Conservation (phyloP, 202 grass and related monocot species). For the Dendrocalamus latiflorus region DNA sequence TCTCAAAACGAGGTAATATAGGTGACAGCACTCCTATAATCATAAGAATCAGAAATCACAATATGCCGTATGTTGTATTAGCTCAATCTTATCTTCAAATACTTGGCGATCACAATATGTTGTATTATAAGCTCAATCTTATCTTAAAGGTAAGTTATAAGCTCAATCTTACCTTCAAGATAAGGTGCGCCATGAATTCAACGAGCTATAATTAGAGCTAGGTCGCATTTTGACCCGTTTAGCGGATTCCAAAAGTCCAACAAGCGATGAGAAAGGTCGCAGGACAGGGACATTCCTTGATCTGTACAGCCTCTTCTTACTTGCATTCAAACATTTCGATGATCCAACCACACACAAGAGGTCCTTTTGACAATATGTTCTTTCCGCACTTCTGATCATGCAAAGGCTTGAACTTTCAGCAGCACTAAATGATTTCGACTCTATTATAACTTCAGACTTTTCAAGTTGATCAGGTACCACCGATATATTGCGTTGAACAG, state of each 20-base stretch:
- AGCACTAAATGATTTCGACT: neutral
- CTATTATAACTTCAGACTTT: conserved; percentile 10
- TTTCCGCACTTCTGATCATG: conserved; percentile 12
- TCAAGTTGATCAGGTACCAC: conserved; percentile 2
- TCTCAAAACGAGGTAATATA: neutral
- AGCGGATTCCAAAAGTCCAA: conserved; percentile 51
- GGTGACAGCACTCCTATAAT: neutral
- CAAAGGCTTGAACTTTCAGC: conserved; percentile 19
- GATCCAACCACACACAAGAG: conserved; percentile 39
- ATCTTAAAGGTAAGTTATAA: neutral
- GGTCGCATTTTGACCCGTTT: conserved; percentile 53
- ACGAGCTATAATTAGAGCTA: conserved; percentile 25
- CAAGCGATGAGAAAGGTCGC: conserved; percentile 66
- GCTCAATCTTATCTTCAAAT: neutral
- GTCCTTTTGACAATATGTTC: conserved; percentile 20
- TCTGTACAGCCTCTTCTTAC: conserved; percentile 83
- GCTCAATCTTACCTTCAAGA: conserved; percentile 27
- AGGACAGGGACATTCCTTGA: conserved; percentile 84
- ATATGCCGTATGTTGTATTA: neutral
- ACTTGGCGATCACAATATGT: neutral
- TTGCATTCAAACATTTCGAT: conserved; percentile 53
- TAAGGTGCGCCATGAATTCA: conserved; percentile 46
- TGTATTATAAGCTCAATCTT: neutral
- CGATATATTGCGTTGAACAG: neutral
- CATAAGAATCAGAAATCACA: neutral